Evolutionary conservation across 1,139 yeast genomes (phyloP).

Genomic region (Blastobotrys persicus): DNA sequence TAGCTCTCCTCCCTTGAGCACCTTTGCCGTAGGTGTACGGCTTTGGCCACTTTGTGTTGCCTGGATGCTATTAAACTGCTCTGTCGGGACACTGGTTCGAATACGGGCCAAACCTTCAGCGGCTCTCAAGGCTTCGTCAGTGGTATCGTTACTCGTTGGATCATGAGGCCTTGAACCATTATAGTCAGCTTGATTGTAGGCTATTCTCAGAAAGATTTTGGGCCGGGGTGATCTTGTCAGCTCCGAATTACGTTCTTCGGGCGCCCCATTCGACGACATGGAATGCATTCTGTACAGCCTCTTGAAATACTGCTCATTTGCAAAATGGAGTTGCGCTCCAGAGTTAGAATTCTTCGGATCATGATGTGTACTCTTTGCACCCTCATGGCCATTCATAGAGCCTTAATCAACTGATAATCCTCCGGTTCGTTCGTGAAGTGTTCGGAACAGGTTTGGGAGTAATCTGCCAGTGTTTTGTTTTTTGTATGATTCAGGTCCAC

Average conservation of each 20-base stretch:
- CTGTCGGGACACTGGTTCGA: background rate
- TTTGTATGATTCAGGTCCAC: too few relatives aligned
- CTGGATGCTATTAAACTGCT: background rate
- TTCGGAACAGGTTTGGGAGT: too few relatives aligned
- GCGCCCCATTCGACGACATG: background rate
- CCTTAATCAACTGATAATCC: too few relatives aligned
- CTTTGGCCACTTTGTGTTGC: background rate
- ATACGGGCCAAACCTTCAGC: background rate
- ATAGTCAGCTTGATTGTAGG: background rate
- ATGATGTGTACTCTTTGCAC: background rate
- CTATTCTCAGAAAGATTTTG: background rate
- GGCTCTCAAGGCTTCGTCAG: background rate
- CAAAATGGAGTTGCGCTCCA: conserved; percentile 1
- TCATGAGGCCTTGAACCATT: background rate
- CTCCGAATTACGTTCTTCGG: background rate
- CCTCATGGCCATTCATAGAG: background rate
- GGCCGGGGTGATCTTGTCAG: conserved; percentile 9
- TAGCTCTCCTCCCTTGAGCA: too few relatives aligned
- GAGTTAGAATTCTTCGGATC: background rate
- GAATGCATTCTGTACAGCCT: conserved; percentile 1
- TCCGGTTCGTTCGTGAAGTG: too few relatives aligned
- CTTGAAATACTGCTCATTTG: background rate
- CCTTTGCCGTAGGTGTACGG: too few relatives aligned
- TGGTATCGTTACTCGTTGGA: too few relatives aligned
- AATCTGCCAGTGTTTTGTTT: too few relatives aligned